Conservation (phyloP, 345 rosid species). For the Rhodomyrtus tomentosa region DNA sequence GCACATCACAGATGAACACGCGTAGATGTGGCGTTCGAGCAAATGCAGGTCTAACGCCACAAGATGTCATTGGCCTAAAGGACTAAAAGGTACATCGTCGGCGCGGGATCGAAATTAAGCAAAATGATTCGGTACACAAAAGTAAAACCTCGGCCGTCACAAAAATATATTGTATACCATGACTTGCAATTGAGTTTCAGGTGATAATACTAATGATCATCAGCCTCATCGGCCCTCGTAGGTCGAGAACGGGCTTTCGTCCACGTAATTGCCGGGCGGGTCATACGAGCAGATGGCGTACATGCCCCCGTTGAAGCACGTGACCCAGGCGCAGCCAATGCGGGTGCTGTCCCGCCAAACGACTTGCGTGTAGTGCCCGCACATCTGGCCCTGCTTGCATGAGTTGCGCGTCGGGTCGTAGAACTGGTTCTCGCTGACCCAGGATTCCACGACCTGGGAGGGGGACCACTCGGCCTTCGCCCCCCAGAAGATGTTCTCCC, state of each 20-base stretch:
- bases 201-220: not conserved
- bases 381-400: constrained; percentile 16
- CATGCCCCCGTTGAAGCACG: constrained; percentile 14
- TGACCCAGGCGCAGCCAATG: constrained; percentile 28
- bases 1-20: not conserved
- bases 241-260: constrained; percentile 21
- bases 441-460: constrained; percentile 12
- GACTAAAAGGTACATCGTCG: not conserved
- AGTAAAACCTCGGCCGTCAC: not conserved
- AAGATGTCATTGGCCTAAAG: not conserved
- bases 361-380: constrained; percentile 50
- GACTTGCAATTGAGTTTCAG: not conserved
- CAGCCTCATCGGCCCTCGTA: not conserved
- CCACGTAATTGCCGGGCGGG: constrained; percentile 31
- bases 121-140: not conserved
- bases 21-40: not conserved
- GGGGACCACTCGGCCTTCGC: constrained; percentile 16
- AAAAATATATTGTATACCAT: not conserved
- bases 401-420: constrained; percentile 4
- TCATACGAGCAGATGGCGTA: constrained; percentile 25
- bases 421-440: constrained; percentile 22
- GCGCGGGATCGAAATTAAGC: not conserved
- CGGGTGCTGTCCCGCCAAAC: constrained; percentile 20
- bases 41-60: not conserved
- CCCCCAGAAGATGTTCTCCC: constrained; percentile 47